phyloP scores from a whole-genome alignment of 306 rosid species.

The Aeschynomene evenia region DNA sequence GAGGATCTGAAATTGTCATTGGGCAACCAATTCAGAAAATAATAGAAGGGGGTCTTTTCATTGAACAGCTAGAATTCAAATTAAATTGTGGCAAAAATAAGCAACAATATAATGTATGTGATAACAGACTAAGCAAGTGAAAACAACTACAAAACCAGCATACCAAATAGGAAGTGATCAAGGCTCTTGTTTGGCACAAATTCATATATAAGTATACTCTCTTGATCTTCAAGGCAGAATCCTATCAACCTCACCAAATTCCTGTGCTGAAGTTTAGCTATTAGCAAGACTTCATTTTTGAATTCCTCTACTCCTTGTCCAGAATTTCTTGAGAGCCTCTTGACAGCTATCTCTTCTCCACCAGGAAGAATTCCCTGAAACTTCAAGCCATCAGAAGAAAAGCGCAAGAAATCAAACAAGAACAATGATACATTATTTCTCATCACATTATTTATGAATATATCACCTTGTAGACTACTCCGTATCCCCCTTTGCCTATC shows the following conservation, averaged over 20 bases:
- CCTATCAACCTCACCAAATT: conserved; percentile 67
- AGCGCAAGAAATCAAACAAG: background rate
- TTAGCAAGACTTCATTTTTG: conserved; percentile 61
- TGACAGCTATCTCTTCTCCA: conserved; percentile 68
- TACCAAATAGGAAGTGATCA: conserved; percentile 60
- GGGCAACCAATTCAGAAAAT: background rate
- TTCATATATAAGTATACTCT: conserved; percentile 66
- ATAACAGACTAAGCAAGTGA: background rate
- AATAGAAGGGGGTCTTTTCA: background rate
- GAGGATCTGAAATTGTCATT: conserved; percentile 27
- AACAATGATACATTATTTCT: background rate
- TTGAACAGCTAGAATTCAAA: background rate
- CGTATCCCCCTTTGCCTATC: conserved; percentile 68
- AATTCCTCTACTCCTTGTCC: conserved; percentile 61
- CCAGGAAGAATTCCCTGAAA: conserved; percentile 48
- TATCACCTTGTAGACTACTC: conserved; percentile 62
- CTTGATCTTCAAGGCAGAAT: conserved; percentile 52
- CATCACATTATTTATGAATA: background rate
- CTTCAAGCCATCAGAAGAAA: background rate
- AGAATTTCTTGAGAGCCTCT: conserved; percentile 57
- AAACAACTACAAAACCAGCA: background rate
- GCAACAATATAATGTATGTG: background rate
- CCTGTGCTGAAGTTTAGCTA: conserved; percentile 75
- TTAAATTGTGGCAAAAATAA: background rate
- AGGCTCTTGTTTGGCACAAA: conserved; percentile 67